A percentile compares a stretch with the other conserved stretches of the same genome.
Conservation (phyloP, 768 basidiomycete genomes). For the Termitomyces sp. region DNA sequence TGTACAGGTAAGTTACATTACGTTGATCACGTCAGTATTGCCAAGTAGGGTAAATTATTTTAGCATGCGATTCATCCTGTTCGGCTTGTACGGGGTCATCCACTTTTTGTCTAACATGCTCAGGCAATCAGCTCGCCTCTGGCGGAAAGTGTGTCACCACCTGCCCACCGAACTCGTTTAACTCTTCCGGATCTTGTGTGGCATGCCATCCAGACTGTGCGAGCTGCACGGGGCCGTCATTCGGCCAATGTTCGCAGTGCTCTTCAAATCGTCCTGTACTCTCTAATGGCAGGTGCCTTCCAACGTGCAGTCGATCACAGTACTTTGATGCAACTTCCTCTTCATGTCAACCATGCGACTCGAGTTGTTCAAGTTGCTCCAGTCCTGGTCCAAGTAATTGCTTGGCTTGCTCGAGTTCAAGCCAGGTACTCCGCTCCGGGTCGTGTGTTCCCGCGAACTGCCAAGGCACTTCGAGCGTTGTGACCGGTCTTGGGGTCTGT, state of each 20-base stretch:
- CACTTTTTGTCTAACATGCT: constrained; percentile 70
- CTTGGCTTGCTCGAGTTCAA: constrained; percentile 65
- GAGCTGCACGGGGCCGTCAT: constrained; percentile 72
- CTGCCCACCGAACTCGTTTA: constrained; percentile 71
- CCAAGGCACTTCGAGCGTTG: constrained; percentile 43
- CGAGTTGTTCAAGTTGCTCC: constrained; percentile 74
- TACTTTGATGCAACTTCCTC: constrained; percentile 64
- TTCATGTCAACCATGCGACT: constrained; percentile 67
- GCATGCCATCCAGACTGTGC: constrained; percentile 85
- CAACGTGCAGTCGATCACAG: constrained; percentile 67
- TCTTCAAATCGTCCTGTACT: constrained; percentile 63
- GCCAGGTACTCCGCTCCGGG: constrained; percentile 57
- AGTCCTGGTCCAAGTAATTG: constrained; percentile 63
- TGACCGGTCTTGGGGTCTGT: constrained; percentile 72
- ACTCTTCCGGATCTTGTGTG: constrained; percentile 58
- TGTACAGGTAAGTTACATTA: constrained; percentile 44
- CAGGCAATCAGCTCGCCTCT: constrained; percentile 58
- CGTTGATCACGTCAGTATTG: not conserved
- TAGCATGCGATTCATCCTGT: constrained; percentile 69
- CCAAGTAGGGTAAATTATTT: not conserved
- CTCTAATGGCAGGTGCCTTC: constrained; percentile 69
- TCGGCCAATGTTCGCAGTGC: constrained; percentile 77
- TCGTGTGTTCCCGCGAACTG: constrained; percentile 63
- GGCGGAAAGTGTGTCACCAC: constrained; percentile 68
- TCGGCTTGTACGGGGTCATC: constrained; percentile 63